Evolutionary conservation across 2,329 filamentous ascomycete genomes (phyloP).

Genomic region (Aspergillus unguis): DNA sequence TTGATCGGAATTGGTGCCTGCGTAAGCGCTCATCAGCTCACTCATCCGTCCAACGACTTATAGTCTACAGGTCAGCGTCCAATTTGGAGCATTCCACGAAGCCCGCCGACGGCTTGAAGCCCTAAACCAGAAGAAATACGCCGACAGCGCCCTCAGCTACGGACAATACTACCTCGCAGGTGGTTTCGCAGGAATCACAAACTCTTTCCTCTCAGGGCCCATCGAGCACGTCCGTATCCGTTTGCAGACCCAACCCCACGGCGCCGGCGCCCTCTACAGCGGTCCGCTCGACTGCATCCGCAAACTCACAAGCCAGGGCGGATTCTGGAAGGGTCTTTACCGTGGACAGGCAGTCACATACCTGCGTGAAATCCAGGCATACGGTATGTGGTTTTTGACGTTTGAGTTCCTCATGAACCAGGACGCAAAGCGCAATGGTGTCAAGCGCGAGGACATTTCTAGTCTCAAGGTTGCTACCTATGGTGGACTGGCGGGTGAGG

Average conservation of each 20-base stretch:
- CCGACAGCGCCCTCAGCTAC: conserved; percentile 62
- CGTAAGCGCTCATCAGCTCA: conserved; percentile 48
- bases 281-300: conserved; percentile 88
- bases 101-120: conserved; percentile 82
- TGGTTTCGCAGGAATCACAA: conserved; percentile 88
- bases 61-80: conserved; percentile 66
- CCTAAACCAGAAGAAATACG: conserved; percentile 56
- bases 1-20: conserved; percentile 95
- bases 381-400: conserved; percentile 89
- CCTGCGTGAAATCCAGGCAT: conserved; percentile 85
- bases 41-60: not conserved
- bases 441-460: conserved; percentile 73
- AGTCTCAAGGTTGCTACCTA: conserved; percentile 86
- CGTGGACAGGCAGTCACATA: conserved; percentile 84
- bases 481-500: conserved; percentile 89
- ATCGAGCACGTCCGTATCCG: conserved; percentile 98
- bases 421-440: conserved; percentile 73
- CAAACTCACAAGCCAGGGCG: conserved; percentile 69
- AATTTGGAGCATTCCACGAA: conserved; percentile 95
- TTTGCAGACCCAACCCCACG: conserved; percentile 93
- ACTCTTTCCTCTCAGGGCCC: conserved; percentile 80
- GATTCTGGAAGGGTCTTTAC: conserved; percentile 72
- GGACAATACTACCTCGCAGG: conserved; percentile 85
- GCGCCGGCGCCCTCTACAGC: conserved; percentile 69
- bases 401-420: conserved; percentile 97